Conservation (phyloP, 2,329 filamentous ascomycete genomes). For the Fusarium gaditjirri region DNA sequence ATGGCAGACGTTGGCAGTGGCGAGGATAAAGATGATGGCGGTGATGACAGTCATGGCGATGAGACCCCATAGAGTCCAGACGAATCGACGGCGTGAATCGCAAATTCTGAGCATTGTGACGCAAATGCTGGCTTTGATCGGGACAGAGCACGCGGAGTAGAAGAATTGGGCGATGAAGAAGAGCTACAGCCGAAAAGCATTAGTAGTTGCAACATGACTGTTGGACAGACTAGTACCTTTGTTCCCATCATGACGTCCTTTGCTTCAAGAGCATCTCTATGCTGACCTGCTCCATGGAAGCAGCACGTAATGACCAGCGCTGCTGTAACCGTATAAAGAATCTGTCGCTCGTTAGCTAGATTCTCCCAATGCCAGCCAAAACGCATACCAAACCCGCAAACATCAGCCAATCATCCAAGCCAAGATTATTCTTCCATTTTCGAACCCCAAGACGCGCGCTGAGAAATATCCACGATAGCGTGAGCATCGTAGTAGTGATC, state of each 20-base stretch:
- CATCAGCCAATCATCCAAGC: slow-evolving; percentile 41
- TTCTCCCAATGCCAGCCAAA: fast-evolving
- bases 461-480: slow-evolving; percentile 24
- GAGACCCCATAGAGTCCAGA: slow-evolving; percentile 27
- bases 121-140: slow-evolving; percentile 45
- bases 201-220: fast-evolving
- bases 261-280: neutral
- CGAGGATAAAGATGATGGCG: slow-evolving; percentile 36
- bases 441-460: slow-evolving; percentile 15
- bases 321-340: slow-evolving; percentile 27
- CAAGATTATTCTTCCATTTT: slow-evolving; percentile 30
- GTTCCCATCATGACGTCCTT: slow-evolving; percentile 26
- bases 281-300: slow-evolving; percentile 32
- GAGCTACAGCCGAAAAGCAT: neutral
- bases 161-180: slow-evolving; percentile 40
- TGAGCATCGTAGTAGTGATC: slow-evolving; percentile 28
- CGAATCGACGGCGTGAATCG: slow-evolving; percentile 23
- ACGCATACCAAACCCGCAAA: slow-evolving; percentile 25
- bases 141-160: slow-evolving; percentile 34
- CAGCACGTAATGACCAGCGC: slow-evolving; percentile 34
- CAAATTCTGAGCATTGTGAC: slow-evolving; percentile 45
- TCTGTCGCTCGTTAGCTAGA: neutral
- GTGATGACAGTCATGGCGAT: slow-evolving; percentile 19
- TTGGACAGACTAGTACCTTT: neutral
- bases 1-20: slow-evolving; percentile 39